A percentile compares a stretch with the other conserved stretches of the same genome.
These are phyloP conservation scores for Hanseniaspora lindneri DNA, from an alignment of 805 yeast species.

Conservation along the genomic window DNA sequence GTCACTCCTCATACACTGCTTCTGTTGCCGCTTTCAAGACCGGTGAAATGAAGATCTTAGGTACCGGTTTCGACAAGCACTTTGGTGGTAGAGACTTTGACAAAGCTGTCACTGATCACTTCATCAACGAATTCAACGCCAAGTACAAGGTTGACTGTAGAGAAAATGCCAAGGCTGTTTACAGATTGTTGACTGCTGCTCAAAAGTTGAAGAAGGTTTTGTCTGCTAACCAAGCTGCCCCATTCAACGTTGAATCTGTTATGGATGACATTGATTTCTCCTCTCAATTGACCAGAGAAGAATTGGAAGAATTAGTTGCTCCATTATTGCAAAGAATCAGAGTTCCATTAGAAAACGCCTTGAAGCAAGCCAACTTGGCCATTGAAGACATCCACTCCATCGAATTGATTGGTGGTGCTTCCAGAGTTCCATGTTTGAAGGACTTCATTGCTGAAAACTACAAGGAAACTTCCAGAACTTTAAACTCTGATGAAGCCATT, in stretches of 20 bases:
- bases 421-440: conserved; percentile 93
- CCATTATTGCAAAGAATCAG: conserved; percentile 70
- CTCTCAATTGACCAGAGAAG: conserved; percentile 77
- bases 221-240: conserved; percentile 91
- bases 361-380: conserved; percentile 63
- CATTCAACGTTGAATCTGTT: conserved; percentile 87
- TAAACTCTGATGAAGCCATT: conserved; percentile 98
- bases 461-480: conserved; percentile 78
- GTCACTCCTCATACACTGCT: conserved; percentile 90
- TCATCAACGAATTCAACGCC: conserved; percentile 79
- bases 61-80: conserved; percentile 85
- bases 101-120: conserved; percentile 83
- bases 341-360: conserved; percentile 69
- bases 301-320: conserved; percentile 75
- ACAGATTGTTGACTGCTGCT: conserved; percentile 81
- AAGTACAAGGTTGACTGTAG: conserved; percentile 90
- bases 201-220: conserved; percentile 91
- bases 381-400: conserved; percentile 72
- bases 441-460: conserved; percentile 66
- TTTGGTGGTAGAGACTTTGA: conserved; percentile 98
- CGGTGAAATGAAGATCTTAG: conserved; percentile 89
- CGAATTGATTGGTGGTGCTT: conserved; percentile 95
- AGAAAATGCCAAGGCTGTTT: conserved; percentile 87
- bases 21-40: conserved; percentile 81
- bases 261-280: conserved; percentile 96